Evolutionary conservation across 2,329 filamentous ascomycete species (phyloP).

Genomic region (Juglanconis sp.): DNA sequence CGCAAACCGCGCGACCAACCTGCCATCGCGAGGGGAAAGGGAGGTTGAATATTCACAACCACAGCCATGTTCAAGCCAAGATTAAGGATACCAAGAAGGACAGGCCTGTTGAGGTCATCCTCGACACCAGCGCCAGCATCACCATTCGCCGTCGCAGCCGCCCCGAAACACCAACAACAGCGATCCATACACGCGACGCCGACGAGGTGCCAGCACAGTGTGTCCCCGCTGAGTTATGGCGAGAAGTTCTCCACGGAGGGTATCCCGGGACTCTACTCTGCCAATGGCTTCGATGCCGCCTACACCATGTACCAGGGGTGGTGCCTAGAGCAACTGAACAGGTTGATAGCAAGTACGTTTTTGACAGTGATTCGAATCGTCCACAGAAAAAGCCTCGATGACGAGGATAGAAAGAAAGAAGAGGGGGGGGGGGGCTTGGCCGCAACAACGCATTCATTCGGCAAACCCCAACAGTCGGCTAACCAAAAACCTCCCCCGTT

Average conservation of each 20-base stretch:
- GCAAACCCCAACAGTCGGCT: not conserved
- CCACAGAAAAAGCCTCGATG: not conserved
- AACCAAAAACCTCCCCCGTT: not conserved
- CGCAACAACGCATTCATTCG: too few species aligned
- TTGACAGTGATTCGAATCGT: not conserved
- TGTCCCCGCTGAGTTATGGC: conserved; percentile 46
- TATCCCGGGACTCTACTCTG: conserved; percentile 69
- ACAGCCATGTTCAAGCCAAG: conserved; percentile 51
- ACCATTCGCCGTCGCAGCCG: conserved; percentile 2
- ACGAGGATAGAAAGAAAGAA: not conserved
- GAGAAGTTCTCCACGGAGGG: conserved; percentile 39
- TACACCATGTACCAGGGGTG: conserved; percentile 80
- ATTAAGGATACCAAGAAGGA: conserved; percentile 48
- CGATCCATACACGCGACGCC: conserved; percentile 16
- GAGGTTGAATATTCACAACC: conserved; percentile 5
- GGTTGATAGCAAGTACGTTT: conserved; percentile 64
- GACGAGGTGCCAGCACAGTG: conserved; percentile 31
- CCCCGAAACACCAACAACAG: conserved; percentile 30
- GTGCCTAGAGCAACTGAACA: conserved; percentile 74
- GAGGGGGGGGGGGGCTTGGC: not conserved
- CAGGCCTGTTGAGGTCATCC: conserved; percentile 5
- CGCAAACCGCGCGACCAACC: not conserved
- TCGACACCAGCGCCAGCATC: not conserved
- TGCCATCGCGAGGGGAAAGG: not conserved
- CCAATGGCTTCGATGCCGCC: conserved; percentile 67